Evolutionary conservation across 768 basidiomycete genomes (phyloP).

Genomic region (Punctularia strigosozonata): DNA sequence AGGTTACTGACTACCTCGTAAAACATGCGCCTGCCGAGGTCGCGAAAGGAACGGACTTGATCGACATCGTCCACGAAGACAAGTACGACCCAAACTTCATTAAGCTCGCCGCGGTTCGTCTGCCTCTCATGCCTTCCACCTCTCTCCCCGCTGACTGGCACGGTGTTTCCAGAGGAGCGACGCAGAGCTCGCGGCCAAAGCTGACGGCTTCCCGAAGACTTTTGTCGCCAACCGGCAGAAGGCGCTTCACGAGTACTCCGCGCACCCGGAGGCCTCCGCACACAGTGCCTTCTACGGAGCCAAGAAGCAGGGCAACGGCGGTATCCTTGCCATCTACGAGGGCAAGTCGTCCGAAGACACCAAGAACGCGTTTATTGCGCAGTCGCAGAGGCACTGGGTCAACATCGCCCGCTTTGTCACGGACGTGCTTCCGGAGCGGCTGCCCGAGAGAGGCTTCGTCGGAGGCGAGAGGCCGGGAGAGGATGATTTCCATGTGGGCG

Average conservation of each 20-base stretch:
- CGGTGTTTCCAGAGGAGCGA: constrained; percentile 27
- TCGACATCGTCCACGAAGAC: constrained; percentile 31
- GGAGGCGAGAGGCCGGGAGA: constrained; percentile 35
- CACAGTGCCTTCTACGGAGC: constrained; percentile 31
- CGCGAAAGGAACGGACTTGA: constrained; percentile 21
- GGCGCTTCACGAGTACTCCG: constrained; percentile 25
- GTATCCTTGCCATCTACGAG: constrained; percentile 28
- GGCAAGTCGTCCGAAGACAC: constrained; percentile 22
- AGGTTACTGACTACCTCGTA: constrained; percentile 29
- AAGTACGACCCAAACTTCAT: constrained; percentile 41
- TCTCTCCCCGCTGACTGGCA: background rate
- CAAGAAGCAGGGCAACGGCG: constrained; percentile 29
- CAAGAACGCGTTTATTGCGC: constrained; percentile 27
- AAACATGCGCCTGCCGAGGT: constrained; percentile 25
- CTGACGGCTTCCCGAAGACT: constrained; percentile 17
- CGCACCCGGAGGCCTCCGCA: constrained; percentile 20
- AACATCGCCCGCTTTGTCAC: constrained; percentile 24
- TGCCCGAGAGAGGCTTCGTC: constrained; percentile 36
- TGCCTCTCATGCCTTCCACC: constrained; percentile 15
- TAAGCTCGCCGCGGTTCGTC: constrained; percentile 25
- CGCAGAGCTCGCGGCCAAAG: constrained; percentile 30
- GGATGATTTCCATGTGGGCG: constrained; percentile 43
- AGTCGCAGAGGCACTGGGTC: constrained; percentile 26
- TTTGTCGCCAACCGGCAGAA: constrained; percentile 32
- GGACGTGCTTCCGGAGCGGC: constrained; percentile 29